Evolutionary conservation across 768 basidiomycete species (phyloP), one percentile per base, ranked within the genome.

Genomic region (Cystofilobasidium capitatum): DNA sequence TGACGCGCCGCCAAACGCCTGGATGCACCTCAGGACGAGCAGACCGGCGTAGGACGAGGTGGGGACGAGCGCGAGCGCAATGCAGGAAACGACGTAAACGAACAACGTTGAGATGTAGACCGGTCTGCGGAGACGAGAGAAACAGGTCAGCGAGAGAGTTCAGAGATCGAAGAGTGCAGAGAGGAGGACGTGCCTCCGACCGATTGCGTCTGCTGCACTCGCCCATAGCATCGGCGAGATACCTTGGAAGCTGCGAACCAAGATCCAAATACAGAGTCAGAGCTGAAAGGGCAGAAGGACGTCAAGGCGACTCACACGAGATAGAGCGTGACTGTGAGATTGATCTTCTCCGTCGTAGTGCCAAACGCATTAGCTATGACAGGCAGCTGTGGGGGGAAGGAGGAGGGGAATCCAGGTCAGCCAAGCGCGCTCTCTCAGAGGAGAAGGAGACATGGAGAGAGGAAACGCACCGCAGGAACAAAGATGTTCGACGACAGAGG

Each of bases 301-400:
- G 40, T 10, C 20, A 10, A 42, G 40, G 40, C 40, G 40, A 42
- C 40, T 10, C 20, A 78, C 26, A 86, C 77, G 78, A 90, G 84
- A 74, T 88, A 88, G 72, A 87, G 81, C 0, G 87, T 88, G 13
- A 90, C 86, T 10, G 88, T 88, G 47, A 91, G 74, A 74, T 89
- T 90, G 45, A 91, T 89, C 13, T 85, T 79, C 71, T 88, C 87
- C 12, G 81, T 81, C 0, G 85, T 83, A 65, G 84, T 83, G 71
- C 85, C 74, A 73, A 92, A 88, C 4, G 78, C 85, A 24, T 69
- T 69, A 0, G 85, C 80, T 29, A 91, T 77, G 0, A 82, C 80
- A 0, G 89, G 89, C 45, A 92, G 86, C 16, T 85, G 88, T 8
- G 88, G 88, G 57, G 88, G 83, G 74, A 89, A 90, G 65, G 10